These are phyloP conservation scores for Ophiosphaerella herpotricha DNA, from an alignment of 2,329 filamentous ascomycete species.

Conservation along the genomic window DNA sequence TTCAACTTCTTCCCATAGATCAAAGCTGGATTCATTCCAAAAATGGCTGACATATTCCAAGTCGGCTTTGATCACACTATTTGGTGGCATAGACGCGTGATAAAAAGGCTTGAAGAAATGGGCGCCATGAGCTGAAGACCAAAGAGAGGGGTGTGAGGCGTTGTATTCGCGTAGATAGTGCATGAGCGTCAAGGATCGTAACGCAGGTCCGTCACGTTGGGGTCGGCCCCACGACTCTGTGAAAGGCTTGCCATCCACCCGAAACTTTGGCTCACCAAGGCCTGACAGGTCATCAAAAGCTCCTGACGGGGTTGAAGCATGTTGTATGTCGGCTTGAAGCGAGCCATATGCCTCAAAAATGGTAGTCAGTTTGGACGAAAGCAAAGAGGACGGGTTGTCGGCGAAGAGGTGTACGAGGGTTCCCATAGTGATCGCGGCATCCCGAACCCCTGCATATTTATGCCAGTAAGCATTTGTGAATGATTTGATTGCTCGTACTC, in stretches of 20 bases:
- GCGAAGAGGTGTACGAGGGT: conserved; percentile 49
- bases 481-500: neutral
- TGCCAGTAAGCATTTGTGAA: too few species aligned
- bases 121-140: conserved; percentile 28
- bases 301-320: conserved; percentile 46
- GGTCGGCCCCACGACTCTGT: conserved; percentile 49
- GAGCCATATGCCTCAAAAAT: conserved; percentile 41
- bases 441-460: conserved; percentile 45
- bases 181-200: conserved; percentile 50
- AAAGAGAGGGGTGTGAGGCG: conserved; percentile 44
- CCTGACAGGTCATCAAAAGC: conserved; percentile 41
- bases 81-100: conserved; percentile 39
- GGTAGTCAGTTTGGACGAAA: conserved; percentile 30
- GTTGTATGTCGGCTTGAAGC: conserved; percentile 45
- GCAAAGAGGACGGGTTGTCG: conserved; percentile 32
- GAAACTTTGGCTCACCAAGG: conserved; percentile 52
- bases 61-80: conserved; percentile 52
- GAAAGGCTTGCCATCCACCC: conserved; percentile 45
- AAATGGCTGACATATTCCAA: conserved; percentile 50
- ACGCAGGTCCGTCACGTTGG: conserved; percentile 51
- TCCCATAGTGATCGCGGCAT: conserved; percentile 50
- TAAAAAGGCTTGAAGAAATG: conserved; percentile 46
- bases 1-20: conserved; percentile 53
- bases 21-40: conserved; percentile 50
- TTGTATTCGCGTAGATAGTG: conserved; percentile 49